phyloP scores from a whole-genome alignment of 805 yeast species.

The Yamadazyma scolyti region DNA sequence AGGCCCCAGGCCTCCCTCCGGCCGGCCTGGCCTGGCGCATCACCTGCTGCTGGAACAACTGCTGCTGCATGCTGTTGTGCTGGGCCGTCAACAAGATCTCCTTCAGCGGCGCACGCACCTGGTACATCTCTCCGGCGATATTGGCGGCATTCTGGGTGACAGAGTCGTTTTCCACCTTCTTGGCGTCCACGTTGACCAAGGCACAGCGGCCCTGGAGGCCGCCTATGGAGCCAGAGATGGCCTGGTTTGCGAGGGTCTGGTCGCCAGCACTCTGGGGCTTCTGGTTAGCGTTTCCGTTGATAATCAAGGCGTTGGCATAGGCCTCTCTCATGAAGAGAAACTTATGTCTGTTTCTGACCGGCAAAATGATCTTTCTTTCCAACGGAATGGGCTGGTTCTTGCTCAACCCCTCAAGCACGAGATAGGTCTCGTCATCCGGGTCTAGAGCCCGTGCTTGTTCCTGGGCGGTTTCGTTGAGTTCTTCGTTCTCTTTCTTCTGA shows the following conservation, averaged over 20 bases:
- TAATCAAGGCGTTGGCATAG: constrained; percentile 82
- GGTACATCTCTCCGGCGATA: constrained; percentile 54
- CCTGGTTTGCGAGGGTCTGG: constrained; percentile 43
- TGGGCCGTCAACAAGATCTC: constrained; percentile 41
- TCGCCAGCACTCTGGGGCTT: constrained; percentile 18
- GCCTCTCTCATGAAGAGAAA: constrained; percentile 89
- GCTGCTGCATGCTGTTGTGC: constrained; percentile 40
- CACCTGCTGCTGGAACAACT: constrained; percentile 42
- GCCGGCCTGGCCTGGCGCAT: constrained; percentile 11
- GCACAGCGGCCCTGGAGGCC: constrained; percentile 80
- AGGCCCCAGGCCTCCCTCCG: too few relatives aligned
- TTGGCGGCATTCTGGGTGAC: constrained; percentile 47
- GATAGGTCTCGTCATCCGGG: constrained; percentile 91
- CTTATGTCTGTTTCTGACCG: constrained; percentile 65
- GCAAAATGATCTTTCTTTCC: constrained; percentile 68
- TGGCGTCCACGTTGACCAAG: constrained; percentile 60
- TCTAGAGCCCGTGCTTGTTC: constrained; percentile 47
- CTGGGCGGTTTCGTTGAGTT: constrained; percentile 22
- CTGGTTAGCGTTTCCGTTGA: constrained; percentile 45
- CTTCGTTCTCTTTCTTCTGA: constrained; percentile 67
- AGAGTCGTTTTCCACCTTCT: constrained; percentile 18
- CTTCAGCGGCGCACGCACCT: constrained; percentile 44
- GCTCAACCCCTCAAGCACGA: constrained; percentile 84
- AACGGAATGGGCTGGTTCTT: constrained; percentile 79
- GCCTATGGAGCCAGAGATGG: constrained; percentile 54